phyloP scores from a whole-genome alignment of 768 basidiomycete genomes.

The Tricholoma bakamatsutake region DNA sequence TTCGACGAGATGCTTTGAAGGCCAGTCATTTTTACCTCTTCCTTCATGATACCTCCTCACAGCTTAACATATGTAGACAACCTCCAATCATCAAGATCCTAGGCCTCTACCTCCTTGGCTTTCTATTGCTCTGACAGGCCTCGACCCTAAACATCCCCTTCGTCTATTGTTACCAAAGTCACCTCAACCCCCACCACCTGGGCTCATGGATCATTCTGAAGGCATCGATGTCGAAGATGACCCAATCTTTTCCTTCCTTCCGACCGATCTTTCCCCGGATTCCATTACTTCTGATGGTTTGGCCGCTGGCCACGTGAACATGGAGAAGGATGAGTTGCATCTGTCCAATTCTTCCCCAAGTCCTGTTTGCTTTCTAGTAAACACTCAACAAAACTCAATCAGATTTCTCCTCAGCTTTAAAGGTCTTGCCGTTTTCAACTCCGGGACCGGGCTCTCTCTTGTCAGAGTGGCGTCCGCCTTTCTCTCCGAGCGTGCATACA shows the following conservation, averaged over 20 bases:
- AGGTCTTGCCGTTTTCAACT: neutral
- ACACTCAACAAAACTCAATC: constrained; percentile 2
- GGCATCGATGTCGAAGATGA: constrained; percentile 2
- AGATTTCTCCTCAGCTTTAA: constrained; percentile 4
- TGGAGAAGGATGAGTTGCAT: neutral
- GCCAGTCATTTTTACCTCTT: neutral
- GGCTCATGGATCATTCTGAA: neutral
- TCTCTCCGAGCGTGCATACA: neutral
- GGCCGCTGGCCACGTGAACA: neutral
- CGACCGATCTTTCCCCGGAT: neutral
- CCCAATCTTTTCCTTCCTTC: constrained; percentile 16
- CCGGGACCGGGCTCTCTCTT: neutral
- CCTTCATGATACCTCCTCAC: neutral
- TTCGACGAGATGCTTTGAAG: neutral
- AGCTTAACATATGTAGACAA: neutral
- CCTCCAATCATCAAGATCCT: constrained; percentile 14
- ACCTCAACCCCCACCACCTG: neutral
- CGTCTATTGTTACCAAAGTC: constrained; percentile 32
- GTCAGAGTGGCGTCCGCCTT: neutral
- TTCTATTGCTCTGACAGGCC: constrained; percentile 40
- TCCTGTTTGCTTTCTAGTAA: neutral
- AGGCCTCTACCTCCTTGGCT: constrained; percentile 53
- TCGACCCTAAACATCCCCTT: constrained; percentile 42
- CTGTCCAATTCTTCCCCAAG: neutral
- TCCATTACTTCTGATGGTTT: neutral